Evolutionary conservation across 1,284 basidiomycete species (phyloP).

Genomic region (Sporisorium reilianum): DNA sequence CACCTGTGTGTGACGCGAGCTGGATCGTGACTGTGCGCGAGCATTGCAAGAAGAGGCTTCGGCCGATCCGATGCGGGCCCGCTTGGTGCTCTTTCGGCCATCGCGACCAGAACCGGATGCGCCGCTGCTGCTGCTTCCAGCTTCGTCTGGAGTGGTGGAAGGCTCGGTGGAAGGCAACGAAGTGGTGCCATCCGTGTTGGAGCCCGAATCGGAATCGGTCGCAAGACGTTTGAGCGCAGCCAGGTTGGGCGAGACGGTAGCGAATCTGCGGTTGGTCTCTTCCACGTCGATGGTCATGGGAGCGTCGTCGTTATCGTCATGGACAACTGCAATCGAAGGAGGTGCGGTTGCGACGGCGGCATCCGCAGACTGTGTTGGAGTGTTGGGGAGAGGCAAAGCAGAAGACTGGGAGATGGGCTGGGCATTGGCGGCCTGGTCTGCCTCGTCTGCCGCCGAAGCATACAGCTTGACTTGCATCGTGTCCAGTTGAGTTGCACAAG

Average conservation of each 20-base stretch:
- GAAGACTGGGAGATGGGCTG: neutral
- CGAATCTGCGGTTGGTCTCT: slow-evolving; percentile 39
- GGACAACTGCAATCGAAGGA: neutral
- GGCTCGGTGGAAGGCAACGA: slow-evolving; percentile 43
- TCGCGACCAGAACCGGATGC: slow-evolving; percentile 11
- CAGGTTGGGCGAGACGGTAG: slow-evolving; percentile 24
- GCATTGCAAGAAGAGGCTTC: slow-evolving; percentile 5
- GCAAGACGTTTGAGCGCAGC: slow-evolving; percentile 42
- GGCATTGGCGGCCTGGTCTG: neutral
- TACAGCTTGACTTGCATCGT: slow-evolving; percentile 17
- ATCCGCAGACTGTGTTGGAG: neutral
- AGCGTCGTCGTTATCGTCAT: slow-evolving; percentile 6
- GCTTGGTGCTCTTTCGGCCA: slow-evolving; percentile 18
- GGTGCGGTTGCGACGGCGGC: neutral
- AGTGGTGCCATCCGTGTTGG: slow-evolving; percentile 38
- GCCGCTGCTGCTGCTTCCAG: slow-evolving; percentile 17
- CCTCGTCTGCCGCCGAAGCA: neutral
- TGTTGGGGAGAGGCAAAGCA: neutral
- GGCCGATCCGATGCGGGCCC: slow-evolving; percentile 21
- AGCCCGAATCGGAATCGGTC: slow-evolving; percentile 32
- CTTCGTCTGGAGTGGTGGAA: slow-evolving; percentile 42
- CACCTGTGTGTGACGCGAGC: slow-evolving; percentile 21
- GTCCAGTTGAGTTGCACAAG: neutral
- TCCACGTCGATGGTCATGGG: slow-evolving; percentile 41
- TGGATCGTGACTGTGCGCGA: neutral